Percentiles rank a stretch among this genome's conserved stretches.
These are phyloP conservation scores for Chrysoporthe puriensis DNA, from an alignment of 2,329 filamentous ascomycete genomes.

Conservation along the genomic window DNA sequence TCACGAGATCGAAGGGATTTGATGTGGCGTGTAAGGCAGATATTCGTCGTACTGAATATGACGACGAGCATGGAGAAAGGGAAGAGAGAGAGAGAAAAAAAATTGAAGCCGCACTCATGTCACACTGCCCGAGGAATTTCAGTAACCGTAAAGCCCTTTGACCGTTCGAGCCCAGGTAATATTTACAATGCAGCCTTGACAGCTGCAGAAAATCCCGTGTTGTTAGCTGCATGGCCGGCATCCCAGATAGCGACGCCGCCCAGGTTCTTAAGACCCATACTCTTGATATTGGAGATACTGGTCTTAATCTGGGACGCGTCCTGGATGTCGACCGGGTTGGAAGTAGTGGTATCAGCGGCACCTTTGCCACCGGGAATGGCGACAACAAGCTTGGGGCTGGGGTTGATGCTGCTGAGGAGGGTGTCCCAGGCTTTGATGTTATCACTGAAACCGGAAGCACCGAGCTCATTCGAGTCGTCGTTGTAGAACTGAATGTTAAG, in stretches of 20 bases:
- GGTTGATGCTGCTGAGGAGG: slow-evolving; percentile 12
- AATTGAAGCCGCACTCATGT: too few relatives aligned
- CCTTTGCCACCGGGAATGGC: slow-evolving; percentile 18
- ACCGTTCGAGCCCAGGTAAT: too few relatives aligned
- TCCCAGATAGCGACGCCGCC: slow-evolving; percentile 26
- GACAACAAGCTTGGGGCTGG: slow-evolving; percentile 24
- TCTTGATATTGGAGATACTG: slow-evolving; percentile 15
- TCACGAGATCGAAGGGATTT: background rate
- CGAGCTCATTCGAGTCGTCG: slow-evolving; percentile 16
- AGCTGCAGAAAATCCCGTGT: slow-evolving; percentile 14
- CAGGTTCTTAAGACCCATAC: slow-evolving; percentile 12
- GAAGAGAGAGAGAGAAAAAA: too few relatives aligned
- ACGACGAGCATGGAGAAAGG: background rate
- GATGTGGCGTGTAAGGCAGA: background rate
- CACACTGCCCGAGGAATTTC: too few relatives aligned
- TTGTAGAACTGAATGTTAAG: slow-evolving; percentile 27
- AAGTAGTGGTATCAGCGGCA: background rate
- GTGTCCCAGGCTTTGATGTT: slow-evolving; percentile 18
- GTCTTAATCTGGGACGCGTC: slow-evolving; percentile 18
- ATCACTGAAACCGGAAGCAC: slow-evolving; percentile 12
- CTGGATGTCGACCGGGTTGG: background rate
- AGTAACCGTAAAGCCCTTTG: too few relatives aligned
- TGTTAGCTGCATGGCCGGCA: slow-evolving; percentile 15
- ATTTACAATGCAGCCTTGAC: slow-evolving; percentile 14
- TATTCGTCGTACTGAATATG: background rate